These are phyloP conservation scores for Monosporozyma yasuniensis DNA, from an alignment of 805 yeast species.

Conservation along the genomic window DNA sequence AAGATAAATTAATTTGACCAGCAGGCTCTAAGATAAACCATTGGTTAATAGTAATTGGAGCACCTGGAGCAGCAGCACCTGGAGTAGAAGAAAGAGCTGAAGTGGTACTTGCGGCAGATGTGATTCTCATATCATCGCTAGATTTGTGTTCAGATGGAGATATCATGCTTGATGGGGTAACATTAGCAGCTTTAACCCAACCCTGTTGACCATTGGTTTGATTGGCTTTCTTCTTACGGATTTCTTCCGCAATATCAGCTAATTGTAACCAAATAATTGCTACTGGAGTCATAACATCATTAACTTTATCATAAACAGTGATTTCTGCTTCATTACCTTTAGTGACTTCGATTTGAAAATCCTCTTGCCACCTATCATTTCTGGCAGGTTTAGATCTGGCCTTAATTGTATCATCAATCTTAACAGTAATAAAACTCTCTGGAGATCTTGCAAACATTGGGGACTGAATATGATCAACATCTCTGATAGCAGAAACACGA, in stretches of 20 bases:
- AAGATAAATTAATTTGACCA: conserved; percentile 73
- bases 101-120: conserved; percentile 1
- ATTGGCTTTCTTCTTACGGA: conserved; percentile 80
- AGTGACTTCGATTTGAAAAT: conserved; percentile 69
- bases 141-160: background rate
- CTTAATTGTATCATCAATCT: conserved; percentile 80
- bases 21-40: conserved; percentile 94
- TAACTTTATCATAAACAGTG: conserved; percentile 72
- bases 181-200: conserved; percentile 77
- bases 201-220: conserved; percentile 63
- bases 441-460: conserved; percentile 72
- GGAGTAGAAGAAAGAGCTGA: background rate
- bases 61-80: background rate
- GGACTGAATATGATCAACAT: conserved; percentile 86
- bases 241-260: conserved; percentile 88
- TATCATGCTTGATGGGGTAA: background rate
- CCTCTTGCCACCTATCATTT: conserved; percentile 74
- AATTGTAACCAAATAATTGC: conserved; percentile 87
- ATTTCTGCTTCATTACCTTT: conserved; percentile 89
- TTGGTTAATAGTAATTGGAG: conserved; percentile 45
- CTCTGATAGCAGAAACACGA: conserved; percentile 68
- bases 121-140: background rate
- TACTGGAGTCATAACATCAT: conserved; percentile 66
- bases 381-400: conserved; percentile 70
- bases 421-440: conserved; percentile 67